Base-by-base conservation (phyloP, 306 rosid species). In the Cyclanthera cordifolia region DNA sequence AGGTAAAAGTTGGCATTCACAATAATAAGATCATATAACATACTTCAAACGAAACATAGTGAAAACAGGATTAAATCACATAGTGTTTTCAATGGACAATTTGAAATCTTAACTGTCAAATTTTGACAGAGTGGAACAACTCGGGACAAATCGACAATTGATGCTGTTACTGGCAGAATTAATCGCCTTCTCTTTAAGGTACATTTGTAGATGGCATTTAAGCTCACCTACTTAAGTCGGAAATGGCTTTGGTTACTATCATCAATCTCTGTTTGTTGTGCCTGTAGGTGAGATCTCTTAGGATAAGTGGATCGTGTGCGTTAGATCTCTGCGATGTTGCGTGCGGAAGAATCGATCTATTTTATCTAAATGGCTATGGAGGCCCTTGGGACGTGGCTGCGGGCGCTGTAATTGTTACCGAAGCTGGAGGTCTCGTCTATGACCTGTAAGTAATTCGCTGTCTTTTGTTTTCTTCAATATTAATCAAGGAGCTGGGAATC, bases 311-410 rank as follows among this genome's bases (percentile, higher is more conserved):
- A 74, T 93, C 99, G 0, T 90, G 95, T 74, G 99, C 99, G 50
- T 73, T 93, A 85, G 76, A 83, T 82, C 95, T 93, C 34, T 93
- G 99, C 77, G 96, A 92, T 73, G 61, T 93, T 64, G 99, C 99
- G 41, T 85, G 96, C 56, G 96, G 98, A 81, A 89, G 98, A 81
- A 76, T 83, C 45, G 96, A 93, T 79, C 74, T 85, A 45, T 89
- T 82, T 74, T 93, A 71, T 75, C 81, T 83, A 80, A n/a, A 54
- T 15, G 87, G 86, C 76, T 93, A 83, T 61, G 98, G 96, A 65
- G 99, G 96, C 78, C 86, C 95, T 64, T 93, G 99, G 99, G 99
- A 93, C 74, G 99, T 85, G 24, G 96, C 99, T 27, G 99, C 87
- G 25, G 99, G 94, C 39, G 99, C 95, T 61, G 90, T 93, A 66